Evolutionary conservation across 2,329 filamentous ascomycete genomes (phyloP).

Genomic region (Aspergillus latus): DNA sequence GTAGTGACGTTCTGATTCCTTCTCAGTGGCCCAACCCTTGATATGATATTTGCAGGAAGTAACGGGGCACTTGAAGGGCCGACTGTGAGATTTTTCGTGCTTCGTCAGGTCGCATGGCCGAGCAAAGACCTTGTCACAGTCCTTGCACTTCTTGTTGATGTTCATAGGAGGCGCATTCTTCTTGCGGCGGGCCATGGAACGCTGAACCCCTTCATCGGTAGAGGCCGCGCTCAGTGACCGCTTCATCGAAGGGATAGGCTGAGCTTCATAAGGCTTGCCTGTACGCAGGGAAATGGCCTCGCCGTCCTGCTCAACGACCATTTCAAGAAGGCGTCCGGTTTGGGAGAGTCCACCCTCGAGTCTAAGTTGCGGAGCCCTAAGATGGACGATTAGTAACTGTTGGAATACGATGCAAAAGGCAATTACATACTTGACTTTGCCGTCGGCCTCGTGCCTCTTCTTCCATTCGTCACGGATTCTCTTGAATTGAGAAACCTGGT

Average conservation of each 20-base stretch:
- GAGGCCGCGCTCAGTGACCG: slow-evolving; percentile 56
- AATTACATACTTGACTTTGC: slow-evolving; percentile 40
- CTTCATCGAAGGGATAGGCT: slow-evolving; percentile 49
- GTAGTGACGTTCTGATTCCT: slow-evolving; percentile 92
- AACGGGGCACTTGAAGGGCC: slow-evolving; percentile 89
- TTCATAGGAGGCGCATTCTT: slow-evolving; percentile 87
- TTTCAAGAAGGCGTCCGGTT: slow-evolving; percentile 78
- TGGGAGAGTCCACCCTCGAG: slow-evolving; percentile 78
- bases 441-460: slow-evolving; percentile 53
- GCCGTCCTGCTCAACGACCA: slow-evolving; percentile 79
- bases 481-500: slow-evolving; percentile 89
- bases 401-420: slow-evolving; percentile 30
- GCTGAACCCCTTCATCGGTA: slow-evolving; percentile 75
- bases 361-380: slow-evolving; percentile 65
- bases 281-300: slow-evolving; percentile 76
- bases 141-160: slow-evolving; percentile 74
- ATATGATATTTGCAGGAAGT: slow-evolving; percentile 84
- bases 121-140: slow-evolving; percentile 92
- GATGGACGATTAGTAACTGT: slow-evolving; percentile 45
- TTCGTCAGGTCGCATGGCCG: slow-evolving; percentile 97
- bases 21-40: slow-evolving; percentile 93
- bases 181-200: slow-evolving; percentile 94
- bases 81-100: slow-evolving; percentile 96
- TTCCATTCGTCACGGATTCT: slow-evolving; percentile 75
- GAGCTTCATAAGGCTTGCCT: slow-evolving; percentile 59